These are phyloP conservation scores for Ilex paraguariensis DNA, from an alignment of 305 asterid genomes.

Conservation along the genomic window DNA sequence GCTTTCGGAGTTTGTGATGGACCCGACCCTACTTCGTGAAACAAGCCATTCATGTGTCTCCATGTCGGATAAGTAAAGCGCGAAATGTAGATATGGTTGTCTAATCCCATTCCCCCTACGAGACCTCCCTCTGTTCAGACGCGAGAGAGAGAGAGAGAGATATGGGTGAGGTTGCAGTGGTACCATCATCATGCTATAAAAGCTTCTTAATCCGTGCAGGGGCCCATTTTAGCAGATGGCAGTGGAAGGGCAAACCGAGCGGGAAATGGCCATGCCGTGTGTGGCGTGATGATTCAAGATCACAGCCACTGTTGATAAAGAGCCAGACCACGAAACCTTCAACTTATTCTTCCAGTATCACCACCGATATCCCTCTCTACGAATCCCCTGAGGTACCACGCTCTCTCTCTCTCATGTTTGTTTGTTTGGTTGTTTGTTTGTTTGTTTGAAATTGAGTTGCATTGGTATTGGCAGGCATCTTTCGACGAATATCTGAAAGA, in stretches of 20 bases:
- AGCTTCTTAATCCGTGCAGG: slow-evolving; percentile 19
- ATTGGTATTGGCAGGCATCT: slow-evolving; percentile 48
- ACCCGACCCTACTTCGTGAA: not conserved
- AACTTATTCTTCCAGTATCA: slow-evolving; percentile 61
- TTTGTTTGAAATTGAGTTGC: not conserved
- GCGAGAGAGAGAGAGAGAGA: not conserved
- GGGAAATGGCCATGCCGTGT: slow-evolving; percentile 28
- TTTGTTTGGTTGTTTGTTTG: too few relatives aligned
- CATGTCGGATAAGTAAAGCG: not conserved
- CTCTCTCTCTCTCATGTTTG: not conserved
- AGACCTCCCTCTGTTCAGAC: not conserved
- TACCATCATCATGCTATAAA: slow-evolving; percentile 32
- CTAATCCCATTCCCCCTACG: not conserved
- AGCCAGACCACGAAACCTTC: slow-evolving; percentile 49
- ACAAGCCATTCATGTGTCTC: too few relatives aligned
- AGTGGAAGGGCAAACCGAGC: slow-evolving; percentile 13
- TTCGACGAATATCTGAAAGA: slow-evolving; percentile 87
- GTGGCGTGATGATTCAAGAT: slow-evolving; percentile 7
- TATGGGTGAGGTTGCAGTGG: slow-evolving; percentile 30
- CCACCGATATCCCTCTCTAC: slow-evolving; percentile 16
- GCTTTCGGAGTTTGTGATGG: not conserved
- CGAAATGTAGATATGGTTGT: slow-evolving; percentile 26
- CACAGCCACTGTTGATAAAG: slow-evolving; percentile 17
- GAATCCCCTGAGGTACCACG: slow-evolving; percentile 52
- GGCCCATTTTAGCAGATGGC: slow-evolving; percentile 5